Conservation (phyloP, 257 asterid species). For the Coffea eugenioides region DNA sequence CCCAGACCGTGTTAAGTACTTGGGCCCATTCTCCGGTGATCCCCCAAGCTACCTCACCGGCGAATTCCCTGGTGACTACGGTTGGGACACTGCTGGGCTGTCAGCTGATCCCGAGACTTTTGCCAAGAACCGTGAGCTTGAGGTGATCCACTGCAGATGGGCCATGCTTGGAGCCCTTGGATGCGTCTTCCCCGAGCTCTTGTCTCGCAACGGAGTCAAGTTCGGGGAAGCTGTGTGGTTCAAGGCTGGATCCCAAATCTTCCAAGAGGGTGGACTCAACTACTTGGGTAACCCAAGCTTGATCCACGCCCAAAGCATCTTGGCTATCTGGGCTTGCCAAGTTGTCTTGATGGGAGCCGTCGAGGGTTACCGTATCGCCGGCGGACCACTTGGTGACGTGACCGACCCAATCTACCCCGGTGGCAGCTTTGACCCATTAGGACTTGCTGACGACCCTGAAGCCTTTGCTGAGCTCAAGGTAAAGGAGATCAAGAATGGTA, state of each 20-base stretch:
- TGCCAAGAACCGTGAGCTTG: neutral
- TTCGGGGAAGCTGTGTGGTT: neutral
- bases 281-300: neutral
- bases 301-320: neutral
- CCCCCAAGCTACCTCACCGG: neutral
- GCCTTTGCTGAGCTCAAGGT: too few relatives aligned
- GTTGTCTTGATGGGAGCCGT: too few relatives aligned
- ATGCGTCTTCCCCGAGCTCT: neutral
- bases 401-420: neutral
- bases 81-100: neutral
- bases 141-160: too few relatives aligned
- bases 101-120: neutral
- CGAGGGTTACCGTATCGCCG: too few relatives aligned
- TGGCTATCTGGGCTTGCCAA: neutral
- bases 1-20: neutral
- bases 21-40: neutral
- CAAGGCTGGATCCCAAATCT: neutral
- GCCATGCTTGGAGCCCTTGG: neutral
- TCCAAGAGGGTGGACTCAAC: neutral
- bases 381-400: too few relatives aligned
- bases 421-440: neutral
- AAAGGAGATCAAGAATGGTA: too few relatives aligned
- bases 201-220: neutral
- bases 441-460: neutral
- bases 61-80: neutral